A percentile compares a stretch with the other conserved stretches of the same genome.
Evolutionary conservation across 2,329 filamentous ascomycete genomes (phyloP).

Genomic region (Aspergillus transmontanensis): DNA sequence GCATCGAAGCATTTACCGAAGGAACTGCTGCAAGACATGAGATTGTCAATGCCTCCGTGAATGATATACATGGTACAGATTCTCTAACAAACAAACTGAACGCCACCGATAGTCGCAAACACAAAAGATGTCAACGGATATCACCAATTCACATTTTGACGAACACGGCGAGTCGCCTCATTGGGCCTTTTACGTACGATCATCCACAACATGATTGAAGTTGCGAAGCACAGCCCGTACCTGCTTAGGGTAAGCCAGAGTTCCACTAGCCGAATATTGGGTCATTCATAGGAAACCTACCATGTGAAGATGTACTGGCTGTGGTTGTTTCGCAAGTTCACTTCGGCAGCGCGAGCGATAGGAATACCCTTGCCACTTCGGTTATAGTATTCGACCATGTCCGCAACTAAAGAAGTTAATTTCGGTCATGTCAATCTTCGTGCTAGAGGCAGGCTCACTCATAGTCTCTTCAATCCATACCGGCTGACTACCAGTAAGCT

Average conservation of each 20-base stretch:
- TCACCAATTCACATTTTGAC: conserved; percentile 76
- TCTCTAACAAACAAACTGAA: conserved; percentile 30
- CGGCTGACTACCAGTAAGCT: conserved; percentile 75
- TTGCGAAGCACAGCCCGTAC: conserved; percentile 83
- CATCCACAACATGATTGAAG: conserved; percentile 95
- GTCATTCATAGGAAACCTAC: conserved; percentile 56
- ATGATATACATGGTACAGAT: conserved; percentile 12
- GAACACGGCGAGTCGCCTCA: conserved; percentile 71
- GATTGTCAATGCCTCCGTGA: conserved; percentile 43
- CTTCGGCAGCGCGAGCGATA: conserved; percentile 83
- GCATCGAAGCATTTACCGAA: conserved; percentile 79
- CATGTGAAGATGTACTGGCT: conserved; percentile 99
- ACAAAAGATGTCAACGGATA: conserved; percentile 8
- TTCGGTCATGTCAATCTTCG: not conserved
- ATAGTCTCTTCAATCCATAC: conserved; percentile 97
- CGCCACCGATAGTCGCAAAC: conserved; percentile 37
- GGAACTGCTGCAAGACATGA: conserved; percentile 79
- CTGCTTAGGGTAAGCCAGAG: conserved; percentile 51
- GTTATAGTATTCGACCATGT: conserved; percentile 74
- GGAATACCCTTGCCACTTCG: conserved; percentile 81
- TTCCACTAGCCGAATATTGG: not conserved
- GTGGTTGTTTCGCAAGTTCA: conserved; percentile 95
- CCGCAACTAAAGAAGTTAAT: conserved; percentile 62
- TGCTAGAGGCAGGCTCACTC: conserved; percentile 56
- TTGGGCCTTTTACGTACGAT: conserved; percentile 83